Evolutionary conservation across 2,329 filamentous ascomycete species (phyloP), one percentile per base, ranked within the genome.

Genomic region (Mycocentrospora acerina): DNA sequence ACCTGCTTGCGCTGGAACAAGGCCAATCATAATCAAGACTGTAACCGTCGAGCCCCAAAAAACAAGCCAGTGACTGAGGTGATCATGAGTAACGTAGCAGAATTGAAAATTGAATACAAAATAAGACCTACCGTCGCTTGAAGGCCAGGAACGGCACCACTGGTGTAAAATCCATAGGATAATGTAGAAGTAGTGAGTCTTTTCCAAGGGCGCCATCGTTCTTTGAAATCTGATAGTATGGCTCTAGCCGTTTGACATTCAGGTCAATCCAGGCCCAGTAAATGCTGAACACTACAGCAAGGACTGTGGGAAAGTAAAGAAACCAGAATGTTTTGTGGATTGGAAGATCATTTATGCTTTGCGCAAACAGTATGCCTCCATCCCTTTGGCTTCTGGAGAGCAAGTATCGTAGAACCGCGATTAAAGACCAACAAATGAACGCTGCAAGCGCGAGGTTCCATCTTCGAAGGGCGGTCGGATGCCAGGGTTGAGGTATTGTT

Each of bases 231-330:
- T 81, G 76, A 12, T 79, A 72, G 69, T 74, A 84, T 0, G 80
- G 80, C 24, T 83, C 78, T 25, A 81, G 66, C 0, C 80, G 55
- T 42, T 80, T 79, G 0, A 72, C 65, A 27, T 83, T 79, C 1
- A 82, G 53, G 35, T 83, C 79, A 0, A 81, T 67, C 77, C 78
- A 80, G 4, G 68, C 73, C 75, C 78, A 81, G 0, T 76, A 16
- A 3, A 82, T 64, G 24, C 77, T 76, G 44, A 79, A 82, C 0
- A 76, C 9, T 0, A 82, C 75, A 0, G 78, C 72, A 0, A 81
- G 40, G 0, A 81, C 65, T 0, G 74, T 82, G 0, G 80, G 79
- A 0, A 57, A 33, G 25, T 61, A 55, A 1, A 73, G 53, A 32
- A 78, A 80, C 0, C 73, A 52, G n/a, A 77, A 79, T 0, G 59